Conservation (phyloP, 2,329 filamentous ascomycete genomes). For the Fusarium tanahbumbuense region DNA sequence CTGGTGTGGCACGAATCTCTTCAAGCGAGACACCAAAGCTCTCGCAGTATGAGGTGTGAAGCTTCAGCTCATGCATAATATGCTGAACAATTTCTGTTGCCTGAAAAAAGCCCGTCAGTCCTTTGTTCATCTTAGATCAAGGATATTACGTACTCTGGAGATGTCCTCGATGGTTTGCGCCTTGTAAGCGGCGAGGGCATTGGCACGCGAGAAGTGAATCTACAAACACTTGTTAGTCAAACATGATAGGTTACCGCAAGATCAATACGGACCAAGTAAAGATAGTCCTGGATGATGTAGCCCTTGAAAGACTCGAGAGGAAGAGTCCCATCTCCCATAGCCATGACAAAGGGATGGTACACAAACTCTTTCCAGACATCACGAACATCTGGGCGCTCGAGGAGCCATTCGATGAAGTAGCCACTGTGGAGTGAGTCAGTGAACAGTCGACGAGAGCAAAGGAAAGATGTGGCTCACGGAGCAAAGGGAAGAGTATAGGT, state of each 20-base stretch:
- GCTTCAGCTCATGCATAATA: conserved; percentile 80
- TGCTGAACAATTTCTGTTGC: conserved; percentile 73
- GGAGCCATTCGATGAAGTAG: conserved; percentile 84
- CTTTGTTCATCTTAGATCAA: too few relatives aligned
- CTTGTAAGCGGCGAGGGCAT: conserved; percentile 88
- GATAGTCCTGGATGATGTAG: conserved; percentile 92
- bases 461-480: conserved; percentile 57
- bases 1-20: conserved; percentile 78
- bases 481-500: conserved; percentile 74
- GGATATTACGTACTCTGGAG: conserved; percentile 64
- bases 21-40: conserved; percentile 80
- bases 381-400: conserved; percentile 79
- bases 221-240: conserved; percentile 48
- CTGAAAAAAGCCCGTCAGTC: conserved; percentile 35
- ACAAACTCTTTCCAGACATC: conserved; percentile 80
- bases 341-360: conserved; percentile 84
- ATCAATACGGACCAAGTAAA: conserved; percentile 75
- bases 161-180: conserved; percentile 79
- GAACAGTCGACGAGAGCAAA: rapidly evolving
- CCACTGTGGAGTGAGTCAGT: conserved; percentile 60
- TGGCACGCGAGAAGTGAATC: conserved; percentile 89
- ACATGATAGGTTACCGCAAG: rapidly evolving
- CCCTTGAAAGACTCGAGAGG: conserved; percentile 83
- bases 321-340: conserved; percentile 79
- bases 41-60: conserved; percentile 86